Percentiles rank a stretch among this genome's conserved stretches.
Evolutionary conservation across 495 filamentous ascomycete species (phyloP).

Genomic region (Xylaria flabelliformis): DNA sequence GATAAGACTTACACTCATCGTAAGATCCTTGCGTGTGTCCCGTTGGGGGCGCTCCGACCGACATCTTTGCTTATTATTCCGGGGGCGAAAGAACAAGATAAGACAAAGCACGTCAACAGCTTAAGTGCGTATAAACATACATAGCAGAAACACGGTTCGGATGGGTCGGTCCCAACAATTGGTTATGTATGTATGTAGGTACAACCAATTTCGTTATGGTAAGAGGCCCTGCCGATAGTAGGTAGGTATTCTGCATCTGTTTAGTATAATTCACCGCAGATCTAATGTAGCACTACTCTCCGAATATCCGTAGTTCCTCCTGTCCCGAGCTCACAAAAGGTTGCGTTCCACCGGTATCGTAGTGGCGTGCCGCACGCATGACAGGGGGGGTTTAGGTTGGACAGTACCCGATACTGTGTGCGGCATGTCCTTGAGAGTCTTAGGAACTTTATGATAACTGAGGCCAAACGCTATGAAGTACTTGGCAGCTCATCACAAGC

Average conservation of each 20-base stretch:
- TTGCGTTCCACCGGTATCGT: conserved; percentile 19
- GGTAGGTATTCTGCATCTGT: conserved; percentile 21
- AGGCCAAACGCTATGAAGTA: not conserved
- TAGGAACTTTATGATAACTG: conserved; percentile 5
- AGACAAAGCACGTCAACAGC: too few relatives aligned
- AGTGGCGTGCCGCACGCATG: not conserved
- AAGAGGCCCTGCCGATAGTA: conserved; percentile 14
- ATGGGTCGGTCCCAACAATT: not conserved
- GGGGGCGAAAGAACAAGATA: too few relatives aligned
- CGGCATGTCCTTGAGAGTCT: conserved; percentile 3
- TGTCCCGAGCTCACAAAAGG: not conserved
- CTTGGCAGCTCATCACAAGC: conserved; percentile 5
- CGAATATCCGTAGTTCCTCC: conserved; percentile 5
- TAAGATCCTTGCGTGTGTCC: conserved; percentile 1
- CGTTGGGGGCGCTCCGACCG: not conserved
- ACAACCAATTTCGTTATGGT: not conserved
- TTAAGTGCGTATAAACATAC: not conserved
- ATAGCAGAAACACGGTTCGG: not conserved
- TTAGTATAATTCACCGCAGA: not conserved
- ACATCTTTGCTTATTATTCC: not conserved
- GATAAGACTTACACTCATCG: conserved; percentile 12
- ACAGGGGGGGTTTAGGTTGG: not conserved
- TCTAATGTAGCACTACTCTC: conserved; percentile 4
- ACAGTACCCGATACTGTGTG: conserved; percentile 25
- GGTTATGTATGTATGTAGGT: not conserved